Conservation (phyloP, 1,284 basidiomycete genomes). For the Boletellus sp. region DNA sequence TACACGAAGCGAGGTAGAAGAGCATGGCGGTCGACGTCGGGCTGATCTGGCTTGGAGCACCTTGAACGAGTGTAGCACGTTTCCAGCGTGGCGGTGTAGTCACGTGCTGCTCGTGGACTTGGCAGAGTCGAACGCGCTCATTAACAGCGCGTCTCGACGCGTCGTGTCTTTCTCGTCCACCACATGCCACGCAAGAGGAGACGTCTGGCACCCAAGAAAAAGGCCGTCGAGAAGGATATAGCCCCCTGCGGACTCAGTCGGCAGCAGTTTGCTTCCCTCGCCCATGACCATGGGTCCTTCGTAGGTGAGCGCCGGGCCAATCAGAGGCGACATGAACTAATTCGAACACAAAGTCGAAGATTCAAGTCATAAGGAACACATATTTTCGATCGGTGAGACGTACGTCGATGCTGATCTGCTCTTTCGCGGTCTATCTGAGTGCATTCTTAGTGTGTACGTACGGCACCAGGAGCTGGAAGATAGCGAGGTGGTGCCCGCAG, state of each 20-base stretch:
- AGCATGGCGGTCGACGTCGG: conserved; percentile 44
- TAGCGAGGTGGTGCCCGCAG: neutral
- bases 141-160: conserved; percentile 27
- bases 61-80: too few relatives aligned
- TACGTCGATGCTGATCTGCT: conserved; percentile 14
- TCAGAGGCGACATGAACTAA: neutral
- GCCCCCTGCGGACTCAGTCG: conserved; percentile 9
- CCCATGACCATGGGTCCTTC: conserved; percentile 13
- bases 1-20: conserved; percentile 47
- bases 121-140: conserved; percentile 20
- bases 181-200: conserved; percentile 24
- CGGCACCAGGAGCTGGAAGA: conserved; percentile 12
- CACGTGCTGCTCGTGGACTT: conserved; percentile 7
- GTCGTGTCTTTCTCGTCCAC: conserved; percentile 4
- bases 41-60: too few relatives aligned
- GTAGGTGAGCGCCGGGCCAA: conserved; percentile 9
- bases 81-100: too few relatives aligned
- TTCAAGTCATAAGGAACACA: conserved; percentile 21
- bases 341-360: conserved; percentile 20
- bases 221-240: neutral
- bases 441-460: conserved; percentile 31
- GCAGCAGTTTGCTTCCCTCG: conserved; percentile 14
- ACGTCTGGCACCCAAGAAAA: conserved; percentile 23
- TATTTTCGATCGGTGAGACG: conserved; percentile 28
- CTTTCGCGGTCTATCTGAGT: neutral